A percentile compares a stretch with the other conserved stretches of the same genome.
Evolutionary conservation across 2,329 filamentous ascomycete genomes (phyloP).

Genomic region (Metarhizium album): DNA sequence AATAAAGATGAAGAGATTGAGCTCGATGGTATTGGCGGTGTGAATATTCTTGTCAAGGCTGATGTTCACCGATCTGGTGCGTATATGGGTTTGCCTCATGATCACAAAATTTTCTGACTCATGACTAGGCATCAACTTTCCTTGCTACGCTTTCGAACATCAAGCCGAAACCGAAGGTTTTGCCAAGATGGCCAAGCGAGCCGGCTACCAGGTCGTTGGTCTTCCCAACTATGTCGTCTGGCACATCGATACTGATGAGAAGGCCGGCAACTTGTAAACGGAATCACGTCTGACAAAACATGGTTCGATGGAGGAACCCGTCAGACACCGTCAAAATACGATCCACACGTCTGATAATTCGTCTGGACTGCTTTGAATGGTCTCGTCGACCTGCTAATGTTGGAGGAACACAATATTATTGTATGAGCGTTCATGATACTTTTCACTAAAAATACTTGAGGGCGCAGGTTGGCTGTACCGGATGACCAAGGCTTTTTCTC

Average conservation of each 20-base stretch:
- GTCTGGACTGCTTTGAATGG: conserved; percentile 11
- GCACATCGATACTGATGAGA: conserved; percentile 96
- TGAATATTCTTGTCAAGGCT: conserved; percentile 95
- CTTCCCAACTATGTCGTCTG: conserved; percentile 97
- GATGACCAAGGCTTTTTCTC: not conserved
- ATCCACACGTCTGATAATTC: conserved; percentile 15
- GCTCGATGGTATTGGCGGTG: conserved; percentile 91
- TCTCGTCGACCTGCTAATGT: conserved; percentile 9
- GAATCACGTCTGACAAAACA: not conserved
- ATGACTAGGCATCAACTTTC: conserved; percentile 82
- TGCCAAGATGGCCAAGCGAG: conserved; percentile 95
- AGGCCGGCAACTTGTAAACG: conserved; percentile 60
- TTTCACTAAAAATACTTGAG: not conserved
- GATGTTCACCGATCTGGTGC: conserved; percentile 90
- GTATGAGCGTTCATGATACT: conserved; percentile 18
- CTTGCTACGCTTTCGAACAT: conserved; percentile 92
- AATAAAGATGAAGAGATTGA: conserved; percentile 89
- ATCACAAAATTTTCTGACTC: conserved; percentile 14
- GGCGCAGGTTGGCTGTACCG: conserved; percentile 1
- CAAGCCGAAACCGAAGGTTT: conserved; percentile 98
- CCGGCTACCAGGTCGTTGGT: conserved; percentile 84
- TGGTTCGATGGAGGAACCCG: not conserved
- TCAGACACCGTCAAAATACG: conserved; percentile 5
- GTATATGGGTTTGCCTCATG: conserved; percentile 14
- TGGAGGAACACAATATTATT: conserved; percentile 9